phyloP scores from a whole-genome alignment of 1,284 basidiomycete genomes.

The Moesziomyces sp. region DNA sequence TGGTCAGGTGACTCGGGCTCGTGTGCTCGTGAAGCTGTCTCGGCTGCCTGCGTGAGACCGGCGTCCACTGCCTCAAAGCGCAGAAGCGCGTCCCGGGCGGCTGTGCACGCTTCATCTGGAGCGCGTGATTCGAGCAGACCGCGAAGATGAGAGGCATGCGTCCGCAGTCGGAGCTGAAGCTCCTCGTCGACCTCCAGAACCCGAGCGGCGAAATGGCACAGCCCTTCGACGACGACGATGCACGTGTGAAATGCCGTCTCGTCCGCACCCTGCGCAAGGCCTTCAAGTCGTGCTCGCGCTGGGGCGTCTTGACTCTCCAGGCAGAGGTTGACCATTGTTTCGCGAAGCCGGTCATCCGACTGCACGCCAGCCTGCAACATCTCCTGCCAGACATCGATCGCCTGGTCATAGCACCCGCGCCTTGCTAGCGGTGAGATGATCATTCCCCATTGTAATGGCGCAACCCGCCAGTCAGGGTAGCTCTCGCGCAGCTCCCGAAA shows the following conservation, averaged over 20 bases:
- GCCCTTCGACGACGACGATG: conserved; percentile 17
- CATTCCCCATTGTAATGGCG: conserved; percentile 41
- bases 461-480: conserved; percentile 35
- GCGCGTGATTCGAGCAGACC: conserved; percentile 1
- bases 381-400: conserved; percentile 19
- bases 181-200: neutral
- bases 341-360: conserved; percentile 6
- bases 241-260: conserved; percentile 15
- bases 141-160: conserved; percentile 19
- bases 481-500: conserved; percentile 21
- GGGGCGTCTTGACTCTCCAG: conserved; percentile 5
- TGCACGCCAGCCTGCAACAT: conserved; percentile 11
- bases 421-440: conserved; percentile 22
- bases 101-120: conserved; percentile 2
- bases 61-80: conserved; percentile 23
- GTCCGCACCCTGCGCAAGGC: neutral
- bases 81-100: conserved; percentile 34
- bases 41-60: conserved; percentile 23
- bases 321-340: conserved; percentile 19
- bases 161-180: too few species aligned
- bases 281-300: conserved; percentile 4
- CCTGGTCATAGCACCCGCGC: conserved; percentile 8
- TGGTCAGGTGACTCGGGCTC: conserved; percentile 2
- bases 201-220: conserved; percentile 2
- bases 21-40: conserved; percentile 14